A percentile compares a stretch with the other conserved stretches of the same genome.
Conservation (phyloP, 306 rosid genomes). For the Datisca glomerata region DNA sequence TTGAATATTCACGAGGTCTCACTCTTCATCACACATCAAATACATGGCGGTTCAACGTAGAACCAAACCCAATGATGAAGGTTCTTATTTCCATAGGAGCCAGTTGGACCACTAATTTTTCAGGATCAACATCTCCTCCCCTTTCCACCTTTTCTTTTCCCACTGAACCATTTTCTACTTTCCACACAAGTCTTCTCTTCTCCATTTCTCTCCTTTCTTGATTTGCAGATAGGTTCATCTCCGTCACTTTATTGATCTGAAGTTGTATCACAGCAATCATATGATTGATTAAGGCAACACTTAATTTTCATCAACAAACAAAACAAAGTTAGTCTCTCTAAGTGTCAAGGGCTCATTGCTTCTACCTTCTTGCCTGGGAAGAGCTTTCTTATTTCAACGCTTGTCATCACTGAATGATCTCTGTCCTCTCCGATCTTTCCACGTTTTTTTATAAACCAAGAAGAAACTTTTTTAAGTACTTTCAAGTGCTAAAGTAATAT, state of each 20-base stretch:
- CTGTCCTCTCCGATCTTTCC: constrained; percentile 77
- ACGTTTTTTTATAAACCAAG: constrained; percentile 18
- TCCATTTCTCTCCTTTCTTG: constrained; percentile 85
- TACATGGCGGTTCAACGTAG: constrained; percentile 9
- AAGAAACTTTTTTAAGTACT: not conserved
- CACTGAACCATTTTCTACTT: constrained; percentile 35
- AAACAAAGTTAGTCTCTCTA: not conserved
- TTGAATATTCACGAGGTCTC: too few species aligned
- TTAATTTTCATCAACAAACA: not conserved
- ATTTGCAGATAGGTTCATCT: constrained; percentile 41
- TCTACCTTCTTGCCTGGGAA: constrained; percentile 72
- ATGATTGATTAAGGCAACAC: not conserved
- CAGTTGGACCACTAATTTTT: constrained; percentile 59
- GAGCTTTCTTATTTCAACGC: constrained; percentile 71
- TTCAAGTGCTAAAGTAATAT: not conserved
- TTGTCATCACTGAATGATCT: constrained; percentile 45
- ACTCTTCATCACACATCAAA: too few species aligned
- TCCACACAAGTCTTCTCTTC: constrained; percentile 72
- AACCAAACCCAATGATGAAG: too few species aligned
- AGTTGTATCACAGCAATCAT: not conserved
- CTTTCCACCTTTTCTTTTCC: constrained; percentile 32
- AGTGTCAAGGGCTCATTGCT: constrained; percentile 10
- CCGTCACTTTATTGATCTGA: constrained; percentile 24
- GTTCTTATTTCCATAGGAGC: constrained; percentile 87
- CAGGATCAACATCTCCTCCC: constrained; percentile 69